Percentiles rank a stretch among this genome's conserved stretches.
Evolutionary conservation across 805 yeast species (phyloP).

Genomic region (Pichia phayaonensis): DNA sequence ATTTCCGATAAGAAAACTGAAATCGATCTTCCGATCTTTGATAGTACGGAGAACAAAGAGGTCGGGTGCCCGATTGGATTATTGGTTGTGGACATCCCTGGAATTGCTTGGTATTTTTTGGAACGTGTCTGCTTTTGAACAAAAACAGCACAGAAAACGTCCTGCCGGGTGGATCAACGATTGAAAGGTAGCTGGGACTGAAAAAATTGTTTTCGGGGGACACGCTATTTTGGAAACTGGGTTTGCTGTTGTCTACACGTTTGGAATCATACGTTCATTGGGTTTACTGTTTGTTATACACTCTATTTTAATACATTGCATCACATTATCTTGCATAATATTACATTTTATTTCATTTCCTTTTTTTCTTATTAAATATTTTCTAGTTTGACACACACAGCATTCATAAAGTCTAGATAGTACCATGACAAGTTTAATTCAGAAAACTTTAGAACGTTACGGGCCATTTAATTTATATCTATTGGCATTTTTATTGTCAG

Average conservation of each 20-base stretch:
- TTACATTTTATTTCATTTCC: too few relatives aligned
- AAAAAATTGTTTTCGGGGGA: neutral
- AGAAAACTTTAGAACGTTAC: constrained; percentile 3
- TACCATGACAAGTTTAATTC: neutral
- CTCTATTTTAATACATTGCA: neutral
- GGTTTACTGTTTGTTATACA: neutral
- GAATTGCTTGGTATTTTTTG: too few relatives aligned
- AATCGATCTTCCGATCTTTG: neutral
- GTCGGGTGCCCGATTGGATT: neutral
- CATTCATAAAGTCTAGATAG: too few relatives aligned
- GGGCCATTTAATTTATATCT: constrained; percentile 20
- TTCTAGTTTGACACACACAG: too few relatives aligned
- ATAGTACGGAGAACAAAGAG: neutral
- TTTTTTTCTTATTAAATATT: neutral
- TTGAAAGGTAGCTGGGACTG: neutral
- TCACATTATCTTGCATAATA: too few relatives aligned
- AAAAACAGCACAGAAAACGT: neutral
- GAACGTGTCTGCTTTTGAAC: neutral
- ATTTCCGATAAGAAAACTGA: neutral
- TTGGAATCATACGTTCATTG: too few relatives aligned
- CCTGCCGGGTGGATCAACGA: neutral
- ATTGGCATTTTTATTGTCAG: constrained; percentile 22
- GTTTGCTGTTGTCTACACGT: neutral
- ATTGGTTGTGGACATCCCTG: neutral
- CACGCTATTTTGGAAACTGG: neutral